phyloP scores from a whole-genome alignment of 176 grass and related monocot species.

The Carex pumila region DNA sequence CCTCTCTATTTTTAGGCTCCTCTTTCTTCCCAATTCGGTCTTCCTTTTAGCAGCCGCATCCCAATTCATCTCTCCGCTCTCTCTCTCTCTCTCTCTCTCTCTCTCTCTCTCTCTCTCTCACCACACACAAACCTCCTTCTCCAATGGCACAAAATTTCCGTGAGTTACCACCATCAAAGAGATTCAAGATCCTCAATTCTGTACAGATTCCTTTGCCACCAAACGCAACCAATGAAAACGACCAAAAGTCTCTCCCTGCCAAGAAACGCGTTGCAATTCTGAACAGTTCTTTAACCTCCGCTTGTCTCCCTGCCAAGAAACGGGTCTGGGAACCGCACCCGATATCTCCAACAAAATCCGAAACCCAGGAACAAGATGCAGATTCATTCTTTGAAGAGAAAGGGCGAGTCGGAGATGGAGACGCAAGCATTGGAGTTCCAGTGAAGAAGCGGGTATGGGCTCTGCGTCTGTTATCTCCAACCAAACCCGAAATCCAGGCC shows the following conservation, averaged over 20 bases:
- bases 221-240: neutral
- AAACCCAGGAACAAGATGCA: constrained; percentile 27
- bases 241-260: constrained; percentile 20
- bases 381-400: neutral
- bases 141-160: constrained; percentile 24
- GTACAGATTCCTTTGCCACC: neutral
- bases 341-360: neutral
- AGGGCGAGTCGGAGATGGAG: neutral
- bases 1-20: neutral
- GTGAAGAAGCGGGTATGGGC: neutral
- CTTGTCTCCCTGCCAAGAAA: constrained; percentile 47
- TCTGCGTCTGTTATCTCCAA: neutral
- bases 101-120: neutral
- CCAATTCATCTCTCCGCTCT: neutral
- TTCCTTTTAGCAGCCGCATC: neutral
- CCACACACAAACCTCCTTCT: neutral
- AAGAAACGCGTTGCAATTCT: constrained; percentile 19
- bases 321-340: constrained; percentile 21
- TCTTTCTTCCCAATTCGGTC: neutral
- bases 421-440: neutral
- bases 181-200: constrained; percentile 46
- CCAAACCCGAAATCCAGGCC: neutral
- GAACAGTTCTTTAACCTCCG: neutral
- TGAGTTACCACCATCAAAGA: constrained; percentile 59
- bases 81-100: neutral